Evolutionary conservation across 352 stramenopile species (phyloP).

Genomic region (Globisporangium uncinulatum): DNA sequence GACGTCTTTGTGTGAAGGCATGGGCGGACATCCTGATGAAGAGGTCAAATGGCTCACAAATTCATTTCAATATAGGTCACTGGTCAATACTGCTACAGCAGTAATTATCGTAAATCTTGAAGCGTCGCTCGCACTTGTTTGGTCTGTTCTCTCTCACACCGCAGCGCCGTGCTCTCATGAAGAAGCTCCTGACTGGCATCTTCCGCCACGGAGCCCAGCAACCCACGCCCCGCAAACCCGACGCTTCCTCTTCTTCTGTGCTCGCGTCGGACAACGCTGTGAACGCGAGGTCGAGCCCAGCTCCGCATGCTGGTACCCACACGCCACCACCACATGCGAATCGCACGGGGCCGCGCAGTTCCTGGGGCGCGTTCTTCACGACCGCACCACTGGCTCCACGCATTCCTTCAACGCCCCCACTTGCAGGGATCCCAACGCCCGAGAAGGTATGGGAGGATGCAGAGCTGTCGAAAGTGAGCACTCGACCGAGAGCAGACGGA

Average conservation of each 20-base stretch:
- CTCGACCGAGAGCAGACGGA: not conserved
- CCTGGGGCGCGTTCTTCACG: slow-evolving; percentile 37
- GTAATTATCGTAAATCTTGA: too few species aligned
- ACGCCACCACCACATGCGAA: not conserved
- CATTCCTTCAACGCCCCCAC: not conserved
- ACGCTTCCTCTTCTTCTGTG: not conserved
- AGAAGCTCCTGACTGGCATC: slow-evolving; percentile 61
- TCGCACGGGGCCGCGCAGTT: slow-evolving; percentile 29
- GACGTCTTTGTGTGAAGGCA: too few species aligned
- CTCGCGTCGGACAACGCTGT: not conserved
- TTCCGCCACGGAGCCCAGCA: slow-evolving; percentile 30
- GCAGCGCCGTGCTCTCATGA: slow-evolving; percentile 26
- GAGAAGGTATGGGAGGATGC: slow-evolving; percentile 17
- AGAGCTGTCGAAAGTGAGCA: not conserved
- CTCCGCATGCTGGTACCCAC: not conserved
- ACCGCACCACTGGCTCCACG: slow-evolving; percentile 4
- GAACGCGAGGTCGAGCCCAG: not conserved
- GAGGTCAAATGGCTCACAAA: too few species aligned
- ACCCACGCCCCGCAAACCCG: slow-evolving; percentile 6
- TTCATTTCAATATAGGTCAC: too few species aligned
- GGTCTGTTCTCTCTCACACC: not conserved
- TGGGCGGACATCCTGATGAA: too few species aligned
- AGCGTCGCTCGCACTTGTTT: too few species aligned
- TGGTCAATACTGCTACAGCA: too few species aligned
- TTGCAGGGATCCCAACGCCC: slow-evolving; percentile 16